Conservation (phyloP, 192 early-diverging fungal genomes). For the Coemansia sp. region DNA sequence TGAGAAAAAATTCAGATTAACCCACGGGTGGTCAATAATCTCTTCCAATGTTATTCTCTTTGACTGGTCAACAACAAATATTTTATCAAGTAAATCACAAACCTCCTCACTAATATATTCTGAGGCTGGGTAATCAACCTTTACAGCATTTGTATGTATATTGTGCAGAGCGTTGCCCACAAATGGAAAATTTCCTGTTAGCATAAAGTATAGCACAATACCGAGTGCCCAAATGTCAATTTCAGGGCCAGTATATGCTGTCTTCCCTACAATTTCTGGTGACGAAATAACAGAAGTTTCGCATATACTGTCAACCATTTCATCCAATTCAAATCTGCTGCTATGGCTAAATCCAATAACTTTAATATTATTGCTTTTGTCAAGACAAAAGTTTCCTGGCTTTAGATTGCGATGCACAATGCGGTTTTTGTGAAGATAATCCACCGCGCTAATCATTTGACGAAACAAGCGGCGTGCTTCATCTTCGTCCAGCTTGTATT, state of each 20-base stretch:
- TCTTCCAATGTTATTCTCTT: slow-evolving; percentile 67
- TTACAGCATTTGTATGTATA: slow-evolving; percentile 73
- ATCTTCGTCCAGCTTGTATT: neutral
- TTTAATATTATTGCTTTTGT: neutral
- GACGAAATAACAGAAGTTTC: neutral
- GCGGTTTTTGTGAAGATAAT: slow-evolving; percentile 2
- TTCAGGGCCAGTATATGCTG: slow-evolving; percentile 2
- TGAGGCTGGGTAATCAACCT: slow-evolving; percentile 60
- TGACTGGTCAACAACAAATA: slow-evolving; percentile 70
- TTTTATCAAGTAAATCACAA: slow-evolving; percentile 62
- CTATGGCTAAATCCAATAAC: neutral
- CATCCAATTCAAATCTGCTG: slow-evolving; percentile 1
- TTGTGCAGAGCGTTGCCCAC: slow-evolving; percentile 65
- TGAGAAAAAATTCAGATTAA: slow-evolving; percentile 56
- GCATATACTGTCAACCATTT: neutral
- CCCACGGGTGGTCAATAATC: slow-evolving; percentile 72
- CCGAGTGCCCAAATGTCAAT: slow-evolving; percentile 5
- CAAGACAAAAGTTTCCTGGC: neutral
- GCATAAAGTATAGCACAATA: slow-evolving; percentile 3
- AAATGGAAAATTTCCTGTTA: neutral
- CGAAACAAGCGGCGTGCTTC: neutral
- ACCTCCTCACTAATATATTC: slow-evolving; percentile 55
- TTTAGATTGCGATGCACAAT: slow-evolving; percentile 7
- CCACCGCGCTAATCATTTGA: neutral
- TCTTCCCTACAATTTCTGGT: neutral